Conservation (phyloP, 768 basidiomycete genomes). For the Naganishia onofrii region DNA sequence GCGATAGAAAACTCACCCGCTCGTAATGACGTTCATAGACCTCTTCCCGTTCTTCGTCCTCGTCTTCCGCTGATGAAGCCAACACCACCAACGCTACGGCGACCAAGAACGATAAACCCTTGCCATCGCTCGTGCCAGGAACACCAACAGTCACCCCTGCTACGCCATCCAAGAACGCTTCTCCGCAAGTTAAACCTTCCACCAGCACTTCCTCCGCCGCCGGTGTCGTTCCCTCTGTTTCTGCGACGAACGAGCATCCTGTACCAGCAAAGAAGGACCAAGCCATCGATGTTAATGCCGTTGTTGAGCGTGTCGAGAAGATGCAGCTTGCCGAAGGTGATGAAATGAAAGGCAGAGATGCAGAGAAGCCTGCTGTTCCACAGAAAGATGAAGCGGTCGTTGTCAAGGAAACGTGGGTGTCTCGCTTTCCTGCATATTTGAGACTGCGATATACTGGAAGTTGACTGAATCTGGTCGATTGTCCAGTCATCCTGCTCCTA, state of each 20-base stretch:
- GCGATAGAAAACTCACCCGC: background rate
- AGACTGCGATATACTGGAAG: background rate
- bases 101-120: background rate
- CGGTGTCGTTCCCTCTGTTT: background rate
- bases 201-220: background rate
- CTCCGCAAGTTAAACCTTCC: background rate
- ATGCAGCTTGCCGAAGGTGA: background rate
- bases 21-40: background rate
- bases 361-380: constrained; percentile 4
- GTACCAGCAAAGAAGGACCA: background rate
- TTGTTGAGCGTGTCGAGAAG: constrained; percentile 1
- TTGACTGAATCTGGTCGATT: background rate
- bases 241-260: background rate
- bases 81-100: background rate
- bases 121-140: background rate
- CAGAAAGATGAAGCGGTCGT: background rate
- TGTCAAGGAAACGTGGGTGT: constrained; percentile 13
- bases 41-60: background rate
- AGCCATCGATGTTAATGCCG: background rate
- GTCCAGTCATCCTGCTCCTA: background rate
- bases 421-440: background rate
- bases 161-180: constrained; percentile 8
- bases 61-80: constrained; percentile 9
- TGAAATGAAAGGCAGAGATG: background rate
- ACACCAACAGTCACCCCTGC: constrained; percentile 20